Evolutionary conservation across 2,329 filamentous ascomycete species (phyloP).

Genomic region (Epichloe aotearoae): DNA sequence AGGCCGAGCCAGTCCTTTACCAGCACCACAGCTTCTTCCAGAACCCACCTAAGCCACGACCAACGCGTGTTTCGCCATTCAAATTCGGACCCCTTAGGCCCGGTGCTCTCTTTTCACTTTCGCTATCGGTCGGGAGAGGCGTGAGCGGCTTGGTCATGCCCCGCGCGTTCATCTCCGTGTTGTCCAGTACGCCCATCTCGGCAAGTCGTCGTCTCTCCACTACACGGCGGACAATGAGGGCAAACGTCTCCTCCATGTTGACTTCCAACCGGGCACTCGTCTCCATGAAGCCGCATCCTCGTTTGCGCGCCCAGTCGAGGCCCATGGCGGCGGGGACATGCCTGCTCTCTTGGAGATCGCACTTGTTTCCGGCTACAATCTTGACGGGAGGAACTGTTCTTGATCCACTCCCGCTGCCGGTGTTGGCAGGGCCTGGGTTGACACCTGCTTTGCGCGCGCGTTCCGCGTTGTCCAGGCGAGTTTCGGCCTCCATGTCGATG

Average conservation of each 20-base stretch:
- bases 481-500: conserved; percentile 72
- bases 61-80: conserved; percentile 29
- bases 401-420: conserved; percentile 21
- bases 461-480: conserved; percentile 47
- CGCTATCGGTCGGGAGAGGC: conserved; percentile 30
- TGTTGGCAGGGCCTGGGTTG: conserved; percentile 16
- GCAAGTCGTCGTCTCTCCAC: conserved; percentile 42
- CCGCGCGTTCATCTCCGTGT: conserved; percentile 31
- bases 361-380: conserved; percentile 79
- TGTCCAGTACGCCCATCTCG: conserved; percentile 30
- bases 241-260: conserved; percentile 84
- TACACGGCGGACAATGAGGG: conserved; percentile 49
- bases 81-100: conserved; percentile 31
- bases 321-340: conserved; percentile 58
- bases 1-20: conserved; percentile 19
- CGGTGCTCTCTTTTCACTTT: conserved; percentile 32
- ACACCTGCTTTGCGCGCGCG: conserved; percentile 33
- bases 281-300: conserved; percentile 79
- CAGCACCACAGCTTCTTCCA: conserved; percentile 45
- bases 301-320: conserved; percentile 61
- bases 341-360: conserved; percentile 59
- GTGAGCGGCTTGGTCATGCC: conserved; percentile 46
- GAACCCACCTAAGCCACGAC: conserved; percentile 31
- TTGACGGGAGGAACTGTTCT: conserved; percentile 59
- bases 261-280: conserved; percentile 73